phyloP scores from a whole-genome alignment of 192 early-diverging fungal genomes.

The Rhizophagus prolifer region DNA sequence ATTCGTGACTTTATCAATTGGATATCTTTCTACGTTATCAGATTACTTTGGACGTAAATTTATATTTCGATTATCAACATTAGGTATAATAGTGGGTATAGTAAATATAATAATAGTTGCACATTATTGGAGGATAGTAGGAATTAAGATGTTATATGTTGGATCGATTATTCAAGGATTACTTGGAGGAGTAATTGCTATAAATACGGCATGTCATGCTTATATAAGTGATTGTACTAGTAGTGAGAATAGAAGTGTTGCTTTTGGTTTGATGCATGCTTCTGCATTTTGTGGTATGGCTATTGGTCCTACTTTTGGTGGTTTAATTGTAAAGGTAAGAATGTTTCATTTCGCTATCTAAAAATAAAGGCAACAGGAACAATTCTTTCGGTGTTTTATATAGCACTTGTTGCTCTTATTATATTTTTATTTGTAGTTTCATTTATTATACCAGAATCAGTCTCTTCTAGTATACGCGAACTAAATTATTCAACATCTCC shows the following conservation, averaged over 20 bases:
- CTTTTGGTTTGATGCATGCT: slow-evolving; percentile 24
- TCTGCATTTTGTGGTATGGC: slow-evolving; percentile 17
- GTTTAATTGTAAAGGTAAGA: slow-evolving; percentile 15
- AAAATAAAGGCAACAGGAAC: slow-evolving; percentile 11
- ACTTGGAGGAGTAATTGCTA: slow-evolving; percentile 8
- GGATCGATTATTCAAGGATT: slow-evolving; percentile 23
- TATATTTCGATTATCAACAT: slow-evolving; percentile 6
- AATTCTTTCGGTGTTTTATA: slow-evolving; percentile 20
- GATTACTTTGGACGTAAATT: slow-evolving; percentile 23
- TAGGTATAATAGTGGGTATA: slow-evolving; percentile 8
- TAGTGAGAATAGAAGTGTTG: slow-evolving; percentile 17
- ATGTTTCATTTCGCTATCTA: neutral
- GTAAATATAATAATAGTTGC: slow-evolving; percentile 4
- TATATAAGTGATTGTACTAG: slow-evolving; percentile 21
- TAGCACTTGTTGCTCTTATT: neutral
- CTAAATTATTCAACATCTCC: slow-evolving; percentile 3
- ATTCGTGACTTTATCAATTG: slow-evolving; percentile 11
- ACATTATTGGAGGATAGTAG: slow-evolving; percentile 19
- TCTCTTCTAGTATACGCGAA: neutral
- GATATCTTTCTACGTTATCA: slow-evolving; percentile 26
- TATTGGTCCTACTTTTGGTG: slow-evolving; percentile 17
- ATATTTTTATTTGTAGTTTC: slow-evolving; percentile 18
- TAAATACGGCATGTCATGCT: slow-evolving; percentile 30
- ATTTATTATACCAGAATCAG: slow-evolving; percentile 26
- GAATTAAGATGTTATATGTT: slow-evolving; percentile 11